A percentile compares a stretch with the other conserved stretches of the same genome.
Evolutionary conservation across 306 rosid genomes (phyloP).

Genomic region (Castanea crenata): DNA sequence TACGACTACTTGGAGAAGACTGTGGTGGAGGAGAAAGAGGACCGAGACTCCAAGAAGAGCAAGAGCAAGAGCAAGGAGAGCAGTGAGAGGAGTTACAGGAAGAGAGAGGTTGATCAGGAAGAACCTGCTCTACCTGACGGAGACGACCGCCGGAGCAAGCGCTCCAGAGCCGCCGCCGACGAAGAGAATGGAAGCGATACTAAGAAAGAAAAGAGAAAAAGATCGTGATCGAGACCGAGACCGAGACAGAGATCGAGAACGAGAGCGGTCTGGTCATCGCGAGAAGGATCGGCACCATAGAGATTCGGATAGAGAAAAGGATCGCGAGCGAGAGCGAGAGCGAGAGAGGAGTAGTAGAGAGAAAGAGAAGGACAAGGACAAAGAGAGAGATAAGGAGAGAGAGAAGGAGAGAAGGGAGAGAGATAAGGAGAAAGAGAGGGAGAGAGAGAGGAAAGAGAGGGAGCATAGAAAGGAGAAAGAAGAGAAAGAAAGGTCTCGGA

Average conservation of each 20-base stretch:
- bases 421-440: slow-evolving; percentile 30
- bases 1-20: slow-evolving; percentile 95
- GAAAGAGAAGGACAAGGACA: slow-evolving; percentile 37
- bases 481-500: slow-evolving; percentile 44
- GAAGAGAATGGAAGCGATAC: slow-evolving; percentile 58
- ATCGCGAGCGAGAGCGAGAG: slow-evolving; percentile 31
- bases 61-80: slow-evolving; percentile 54
- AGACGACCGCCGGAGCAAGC: slow-evolving; percentile 56
- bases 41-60: slow-evolving; percentile 52
- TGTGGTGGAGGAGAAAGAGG: slow-evolving; percentile 81
- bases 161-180: slow-evolving; percentile 27
- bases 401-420: slow-evolving; percentile 23
- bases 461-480: slow-evolving; percentile 21
- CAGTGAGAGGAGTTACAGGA: slow-evolving; percentile 61
- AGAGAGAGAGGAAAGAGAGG: slow-evolving; percentile 22
- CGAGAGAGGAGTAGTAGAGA: slow-evolving; percentile 38
- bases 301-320: slow-evolving; percentile 41
- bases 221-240: slow-evolving; percentile 22
- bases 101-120: slow-evolving; percentile 61
- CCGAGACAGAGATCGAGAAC: slow-evolving; percentile 39
- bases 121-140: slow-evolving; percentile 26
- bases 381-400: slow-evolving; percentile 19
- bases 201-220: not conserved
- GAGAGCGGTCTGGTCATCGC: slow-evolving; percentile 48
- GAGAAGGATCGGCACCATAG: slow-evolving; percentile 52